Base-by-base conservation (phyloP, 345 rosid species). In the Eucalyptus viminalis region DNA sequence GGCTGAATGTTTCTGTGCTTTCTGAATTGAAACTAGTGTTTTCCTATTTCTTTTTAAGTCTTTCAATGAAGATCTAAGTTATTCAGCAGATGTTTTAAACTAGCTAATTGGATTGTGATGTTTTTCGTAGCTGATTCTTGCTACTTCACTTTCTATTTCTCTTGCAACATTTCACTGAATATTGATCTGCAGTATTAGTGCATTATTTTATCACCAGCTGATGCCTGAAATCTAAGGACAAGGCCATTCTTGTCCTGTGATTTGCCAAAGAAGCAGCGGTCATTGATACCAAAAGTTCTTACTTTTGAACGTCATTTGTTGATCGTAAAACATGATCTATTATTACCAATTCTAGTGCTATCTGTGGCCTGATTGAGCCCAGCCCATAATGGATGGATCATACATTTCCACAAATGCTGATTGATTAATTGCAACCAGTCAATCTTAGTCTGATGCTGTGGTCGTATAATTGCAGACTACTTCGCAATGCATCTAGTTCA, bases 401-500 rank as follows among this genome's bases (percentile, higher is more conserved):
- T 60, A 11, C 67, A 11, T 27, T 27, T 60, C 67, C 0, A 60
- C 67, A 60, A 60, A 27, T 12, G 31, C 67, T 60, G 31, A 60
- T 27, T 60, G 2, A 25, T 60, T 60, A 60, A 60, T 27, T 60
- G 67, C 67, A 60, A 27, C 3, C 7, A 11, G 67, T 60, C 67
- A 60, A 60, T 60, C 31, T 60, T 60, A 60, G 8, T 60, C 67
- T 60, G 67, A 60, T 60, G 31, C 67, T 27, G 67, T 60, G 67
- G 67, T 60, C 0, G 31, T 2, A 60, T 60, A 37, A 80, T 25
- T 83, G 51, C 86, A 88, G 89, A 86, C 24, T 50, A 25, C 44
- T 80, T 21, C 80, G 80, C 34, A 50, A 80, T 88, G 95, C 95
- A 86, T 45, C 92, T 53, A 87, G 96, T 92, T 88, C 98, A 25